These are phyloP conservation scores for Barnettozyma populi DNA, from an alignment of 805 yeast species.

Conservation along the genomic window DNA sequence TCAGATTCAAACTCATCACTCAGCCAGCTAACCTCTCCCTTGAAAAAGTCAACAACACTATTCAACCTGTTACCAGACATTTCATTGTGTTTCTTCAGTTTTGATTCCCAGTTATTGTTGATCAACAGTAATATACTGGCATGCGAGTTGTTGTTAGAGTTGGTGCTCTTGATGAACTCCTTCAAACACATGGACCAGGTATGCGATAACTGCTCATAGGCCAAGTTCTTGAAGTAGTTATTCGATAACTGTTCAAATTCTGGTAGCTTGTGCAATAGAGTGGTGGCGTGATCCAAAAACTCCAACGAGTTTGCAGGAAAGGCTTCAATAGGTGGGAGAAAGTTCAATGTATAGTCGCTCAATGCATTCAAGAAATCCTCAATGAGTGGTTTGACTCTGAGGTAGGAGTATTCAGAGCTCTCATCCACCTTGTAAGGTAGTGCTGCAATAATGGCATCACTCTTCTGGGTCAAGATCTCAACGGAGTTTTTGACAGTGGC, in stretches of 20 bases:
- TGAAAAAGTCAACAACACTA: slow-evolving; percentile 40
- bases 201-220: slow-evolving; percentile 55
- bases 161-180: slow-evolving; percentile 23
- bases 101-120: slow-evolving; percentile 35
- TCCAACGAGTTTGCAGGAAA: slow-evolving; percentile 47
- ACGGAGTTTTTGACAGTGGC: slow-evolving; percentile 52
- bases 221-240: slow-evolving; percentile 39
- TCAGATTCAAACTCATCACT: slow-evolving; percentile 14
- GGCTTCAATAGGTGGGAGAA: slow-evolving; percentile 64
- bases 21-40: slow-evolving; percentile 33
- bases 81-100: slow-evolving; percentile 41
- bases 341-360: slow-evolving; percentile 67
- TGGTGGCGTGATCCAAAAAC: slow-evolving; percentile 58
- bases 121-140: slow-evolving; percentile 34
- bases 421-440: slow-evolving; percentile 76
- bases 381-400: slow-evolving; percentile 63
- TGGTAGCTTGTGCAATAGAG: slow-evolving; percentile 59
- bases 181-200: slow-evolving; percentile 49
- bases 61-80: slow-evolving; percentile 36
- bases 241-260: slow-evolving; percentile 46
- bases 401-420: slow-evolving; percentile 68
- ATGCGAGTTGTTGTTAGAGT: slow-evolving; percentile 15
- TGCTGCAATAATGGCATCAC: slow-evolving; percentile 35
- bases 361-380: slow-evolving; percentile 66
- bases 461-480: slow-evolving; percentile 39